Conservation (phyloP, 306 rosid species). For the Astragalus membranaceus region DNA sequence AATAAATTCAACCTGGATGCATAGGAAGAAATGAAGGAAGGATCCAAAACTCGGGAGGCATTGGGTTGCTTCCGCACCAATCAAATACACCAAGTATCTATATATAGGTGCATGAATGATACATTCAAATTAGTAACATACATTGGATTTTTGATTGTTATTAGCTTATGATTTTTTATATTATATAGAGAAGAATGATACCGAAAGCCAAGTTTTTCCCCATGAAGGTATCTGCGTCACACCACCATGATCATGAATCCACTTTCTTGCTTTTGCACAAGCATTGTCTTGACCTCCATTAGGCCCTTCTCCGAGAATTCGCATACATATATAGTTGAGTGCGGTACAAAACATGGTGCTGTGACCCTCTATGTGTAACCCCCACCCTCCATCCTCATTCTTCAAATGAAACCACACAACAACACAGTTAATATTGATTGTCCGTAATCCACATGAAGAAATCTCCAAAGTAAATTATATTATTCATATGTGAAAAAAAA, state of each 20-base stretch:
- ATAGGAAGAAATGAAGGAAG: conserved; percentile 75
- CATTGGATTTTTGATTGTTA: not conserved
- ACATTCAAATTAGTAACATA: not conserved
- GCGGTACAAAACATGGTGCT: conserved; percentile 71
- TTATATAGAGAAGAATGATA: not conserved
- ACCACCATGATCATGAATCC: conserved; percentile 72
- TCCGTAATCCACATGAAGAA: not conserved
- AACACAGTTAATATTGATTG: not conserved
- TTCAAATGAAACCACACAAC: conserved; percentile 3
- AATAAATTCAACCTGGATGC: conserved; percentile 44
- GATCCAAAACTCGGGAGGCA: conserved; percentile 86
- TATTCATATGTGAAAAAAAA: not conserved
- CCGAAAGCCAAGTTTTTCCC: conserved; percentile 93
- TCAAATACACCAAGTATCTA: conserved; percentile 66
- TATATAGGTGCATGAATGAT: not conserved
- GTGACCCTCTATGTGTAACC: conserved; percentile 67
- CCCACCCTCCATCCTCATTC: conserved; percentile 95
- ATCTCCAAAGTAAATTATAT: not conserved
- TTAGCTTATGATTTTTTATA: not conserved
- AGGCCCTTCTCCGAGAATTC: conserved; percentile 67
- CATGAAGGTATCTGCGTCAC: conserved; percentile 61
- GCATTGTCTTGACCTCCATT: conserved; percentile 54
- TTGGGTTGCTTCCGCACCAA: conserved; percentile 68
- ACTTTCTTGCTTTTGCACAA: conserved; percentile 54
- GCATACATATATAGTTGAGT: conserved; percentile 55